Base-by-base conservation (phyloP, 306 rosid genomes). In the Hippophae rhamnoides region DNA sequence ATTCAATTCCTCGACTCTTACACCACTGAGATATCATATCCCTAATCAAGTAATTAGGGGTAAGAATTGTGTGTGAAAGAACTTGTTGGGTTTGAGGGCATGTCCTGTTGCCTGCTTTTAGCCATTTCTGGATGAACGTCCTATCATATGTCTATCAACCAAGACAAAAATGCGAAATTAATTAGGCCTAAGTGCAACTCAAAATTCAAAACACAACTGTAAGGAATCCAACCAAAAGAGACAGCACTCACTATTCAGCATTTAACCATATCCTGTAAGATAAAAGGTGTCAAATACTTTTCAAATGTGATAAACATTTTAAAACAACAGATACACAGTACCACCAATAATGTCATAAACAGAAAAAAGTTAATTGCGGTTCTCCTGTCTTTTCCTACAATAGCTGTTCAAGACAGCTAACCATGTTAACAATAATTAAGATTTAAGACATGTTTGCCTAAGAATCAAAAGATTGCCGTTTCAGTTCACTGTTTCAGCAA, bases 61-160 rank as follows among this genome's bases (percentile, higher is more conserved):
- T 87, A 43, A 90, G 92, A 47, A 79, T 26, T 50, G 92, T 67
- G 84, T 87, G 89, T 10, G 92, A 79, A 27, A 90, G 95, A 60
- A 85, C 86, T 79, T 85, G 87, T 26, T 90, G 84, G 3, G 92
- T 87, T 56, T 53, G 74, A 66, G 95, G 98, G 62, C 98, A 90
- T 27, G 83, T 81, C 72, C 82, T 64, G 71, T 85, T 90, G 56
- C 98, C 98, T 64, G 86, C 75, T 59, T 67, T 87, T 23, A 90
- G 66, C 96, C 84, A 84, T 63, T 79, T 81, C 54, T 90, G 76
- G 68, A 90, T 83, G 75, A 71, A 83, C 18, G 86, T 75, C 62
- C 89, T 78, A 61, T 90, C 98, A 70, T 81, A 90, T 50, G 98
- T 87, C 98, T 90, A 79, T 23, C 80, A 70, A 47, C 54, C 54